phyloP scores from a whole-genome alignment of 768 basidiomycete species.

The Lyophyllum shimeji region DNA sequence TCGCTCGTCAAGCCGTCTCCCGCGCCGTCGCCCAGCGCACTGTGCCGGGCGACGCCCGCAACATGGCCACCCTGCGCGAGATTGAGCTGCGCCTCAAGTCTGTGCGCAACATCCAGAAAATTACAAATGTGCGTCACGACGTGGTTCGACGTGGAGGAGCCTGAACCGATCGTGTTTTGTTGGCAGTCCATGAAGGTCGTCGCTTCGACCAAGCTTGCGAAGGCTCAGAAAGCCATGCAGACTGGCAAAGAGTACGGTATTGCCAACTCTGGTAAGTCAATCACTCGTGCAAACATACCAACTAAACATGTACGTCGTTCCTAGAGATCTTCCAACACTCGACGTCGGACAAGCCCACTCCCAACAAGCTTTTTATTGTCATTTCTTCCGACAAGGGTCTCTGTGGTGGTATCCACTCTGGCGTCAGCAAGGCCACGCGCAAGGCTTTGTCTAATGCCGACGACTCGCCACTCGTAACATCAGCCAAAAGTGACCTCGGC shows the following conservation, averaged over 20 bases:
- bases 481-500: conserved; percentile 18
- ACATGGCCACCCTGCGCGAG: conserved; percentile 97
- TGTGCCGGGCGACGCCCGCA: conserved; percentile 60
- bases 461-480: conserved; percentile 48
- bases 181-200: conserved; percentile 97
- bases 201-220: conserved; percentile 94
- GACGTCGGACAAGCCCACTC: conserved; percentile 61
- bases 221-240: conserved; percentile 92
- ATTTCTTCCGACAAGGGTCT: conserved; percentile 99
- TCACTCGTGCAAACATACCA: conserved; percentile 4
- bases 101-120: conserved; percentile 98
- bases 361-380: conserved; percentile 89
- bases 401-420: conserved; percentile 99
- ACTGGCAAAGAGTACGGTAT: conserved; percentile 90
- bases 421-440: conserved; percentile 88
- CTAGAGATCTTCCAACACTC: conserved; percentile 88
- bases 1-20: conserved; percentile 46
- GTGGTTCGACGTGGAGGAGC: conserved; percentile 6
- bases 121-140: conserved; percentile 78
- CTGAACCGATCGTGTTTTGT: conserved; percentile 10
- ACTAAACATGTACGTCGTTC: conserved; percentile 2
- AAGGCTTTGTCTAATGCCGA: conserved; percentile 57
- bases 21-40: conserved; percentile 39
- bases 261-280: conserved; percentile 78
- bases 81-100: conserved; percentile 96